Percentiles rank a stretch among this genome's conserved stretches.
Evolutionary conservation across 192 early-diverging fungal genomes (phyloP).

Genomic region (Backusella mclennaniae): DNA sequence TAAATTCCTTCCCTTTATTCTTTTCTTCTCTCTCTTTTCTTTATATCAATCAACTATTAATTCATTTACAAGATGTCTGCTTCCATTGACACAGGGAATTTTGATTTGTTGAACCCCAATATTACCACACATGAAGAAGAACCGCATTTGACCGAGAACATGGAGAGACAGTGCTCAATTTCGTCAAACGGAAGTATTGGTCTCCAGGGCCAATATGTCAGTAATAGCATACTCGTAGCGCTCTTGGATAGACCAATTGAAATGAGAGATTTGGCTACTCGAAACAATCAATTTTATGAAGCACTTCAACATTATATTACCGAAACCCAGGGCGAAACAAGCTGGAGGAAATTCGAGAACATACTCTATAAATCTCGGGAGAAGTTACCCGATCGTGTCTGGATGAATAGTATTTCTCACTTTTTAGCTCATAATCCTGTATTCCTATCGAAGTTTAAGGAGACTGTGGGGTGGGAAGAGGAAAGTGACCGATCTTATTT

Average conservation of each 20-base stretch:
- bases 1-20: not conserved
- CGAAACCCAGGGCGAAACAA: conserved; percentile 23
- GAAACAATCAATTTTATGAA: conserved; percentile 32
- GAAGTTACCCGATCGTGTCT: conserved; percentile 19
- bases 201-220: conserved; percentile 22
- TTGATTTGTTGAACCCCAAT: not conserved
- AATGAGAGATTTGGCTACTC: conserved; percentile 25
- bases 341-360: conserved; percentile 28
- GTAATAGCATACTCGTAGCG: conserved; percentile 27
- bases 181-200: conserved; percentile 1
- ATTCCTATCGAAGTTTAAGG: conserved; percentile 33
- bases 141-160: not conserved
- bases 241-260: conserved; percentile 26
- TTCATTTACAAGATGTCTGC: not conserved
- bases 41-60: not conserved
- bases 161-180: not conserved
- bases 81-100: not conserved
- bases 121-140: conserved; percentile 5
- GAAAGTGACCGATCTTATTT: not conserved
- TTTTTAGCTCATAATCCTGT: conserved; percentile 25
- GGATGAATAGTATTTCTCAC: conserved; percentile 23
- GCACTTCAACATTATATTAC: conserved; percentile 16
- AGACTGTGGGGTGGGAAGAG: conserved; percentile 34
- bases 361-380: conserved; percentile 31
- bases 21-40: not conserved